phyloP scores from a whole-genome alignment of 345 rosid species.

The Carallia pectinifolia region DNA sequence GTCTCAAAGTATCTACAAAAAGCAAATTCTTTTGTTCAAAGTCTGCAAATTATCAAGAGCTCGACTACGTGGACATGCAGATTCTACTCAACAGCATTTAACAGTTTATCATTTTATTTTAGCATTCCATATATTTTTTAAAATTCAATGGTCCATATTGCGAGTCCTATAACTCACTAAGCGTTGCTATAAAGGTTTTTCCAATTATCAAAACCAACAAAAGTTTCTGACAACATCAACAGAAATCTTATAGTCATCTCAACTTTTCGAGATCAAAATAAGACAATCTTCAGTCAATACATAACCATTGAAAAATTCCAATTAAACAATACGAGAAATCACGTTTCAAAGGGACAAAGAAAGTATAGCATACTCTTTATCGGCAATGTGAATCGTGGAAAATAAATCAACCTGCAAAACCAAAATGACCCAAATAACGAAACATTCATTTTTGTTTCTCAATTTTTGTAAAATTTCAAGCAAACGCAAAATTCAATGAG shows the following conservation, averaged over 20 bases:
- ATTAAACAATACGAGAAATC: neutral
- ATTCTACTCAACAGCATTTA: too few species aligned
- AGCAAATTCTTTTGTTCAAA: neutral
- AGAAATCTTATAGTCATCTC: neutral
- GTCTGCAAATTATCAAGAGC: neutral
- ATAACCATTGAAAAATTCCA: neutral
- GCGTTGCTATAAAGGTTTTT: too few species aligned
- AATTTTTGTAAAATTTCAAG: neutral
- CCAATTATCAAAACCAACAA: neutral
- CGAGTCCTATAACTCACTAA: too few species aligned
- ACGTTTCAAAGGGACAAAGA: neutral
- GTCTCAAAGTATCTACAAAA: slow-evolving; percentile 63
- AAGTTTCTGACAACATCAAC: neutral
- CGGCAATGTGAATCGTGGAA: slow-evolving; percentile 90
- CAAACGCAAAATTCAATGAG: neutral
- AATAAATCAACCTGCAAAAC: slow-evolving; percentile 86
- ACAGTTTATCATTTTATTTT: too few species aligned
- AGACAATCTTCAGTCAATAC: neutral
- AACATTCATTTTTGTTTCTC: neutral
- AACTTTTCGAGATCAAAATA: neutral
- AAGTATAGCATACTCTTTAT: slow-evolving; percentile 63
- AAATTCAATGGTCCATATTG: too few species aligned
- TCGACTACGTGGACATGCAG: too few species aligned
- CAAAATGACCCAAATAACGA: slow-evolving; percentile 2
- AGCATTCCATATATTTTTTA: too few species aligned